These are phyloP conservation scores for Trypanosoma lewisi DNA, from an alignment of 208 protist species.

Conservation along the genomic window DNA sequence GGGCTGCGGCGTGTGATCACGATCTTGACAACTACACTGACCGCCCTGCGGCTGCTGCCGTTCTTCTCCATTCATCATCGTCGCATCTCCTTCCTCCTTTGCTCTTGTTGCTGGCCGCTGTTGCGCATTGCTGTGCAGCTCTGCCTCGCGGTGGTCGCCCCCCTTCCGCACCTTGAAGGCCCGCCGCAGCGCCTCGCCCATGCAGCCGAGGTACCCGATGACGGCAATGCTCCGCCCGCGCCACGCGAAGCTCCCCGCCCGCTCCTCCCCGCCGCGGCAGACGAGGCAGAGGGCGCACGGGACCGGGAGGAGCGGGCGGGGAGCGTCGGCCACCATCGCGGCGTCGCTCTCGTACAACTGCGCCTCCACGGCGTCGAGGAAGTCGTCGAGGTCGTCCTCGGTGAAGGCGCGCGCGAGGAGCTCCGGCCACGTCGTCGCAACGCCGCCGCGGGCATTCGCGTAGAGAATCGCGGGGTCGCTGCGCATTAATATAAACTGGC, in stretches of 20 bases:
- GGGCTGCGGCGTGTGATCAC: neutral
- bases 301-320: slow-evolving; percentile 44
- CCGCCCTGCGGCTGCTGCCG: too few species aligned
- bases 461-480: slow-evolving; percentile 66
- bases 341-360: slow-evolving; percentile 57
- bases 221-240: slow-evolving; percentile 75
- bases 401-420: slow-evolving; percentile 43
- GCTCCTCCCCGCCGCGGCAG: slow-evolving; percentile 70
- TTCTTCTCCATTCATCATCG: too few species aligned
- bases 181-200: slow-evolving; percentile 47
- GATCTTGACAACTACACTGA: too few species aligned
- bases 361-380: slow-evolving; percentile 58
- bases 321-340: slow-evolving; percentile 46
- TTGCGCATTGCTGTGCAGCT: too few species aligned
- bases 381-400: slow-evolving; percentile 69
- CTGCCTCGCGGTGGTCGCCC: too few species aligned
- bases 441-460: slow-evolving; percentile 43
- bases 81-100: too few species aligned
- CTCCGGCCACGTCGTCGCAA: slow-evolving; percentile 6
- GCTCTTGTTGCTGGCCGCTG: too few species aligned
- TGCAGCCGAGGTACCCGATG: slow-evolving; percentile 82
- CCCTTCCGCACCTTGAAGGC: slow-evolving; percentile 68
- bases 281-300: slow-evolving; percentile 82
- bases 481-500: slow-evolving; percentile 68
- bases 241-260: slow-evolving; percentile 55